Conservation (phyloP, 1,284 basidiomycete species). For the Trichosporon sp. region DNA sequence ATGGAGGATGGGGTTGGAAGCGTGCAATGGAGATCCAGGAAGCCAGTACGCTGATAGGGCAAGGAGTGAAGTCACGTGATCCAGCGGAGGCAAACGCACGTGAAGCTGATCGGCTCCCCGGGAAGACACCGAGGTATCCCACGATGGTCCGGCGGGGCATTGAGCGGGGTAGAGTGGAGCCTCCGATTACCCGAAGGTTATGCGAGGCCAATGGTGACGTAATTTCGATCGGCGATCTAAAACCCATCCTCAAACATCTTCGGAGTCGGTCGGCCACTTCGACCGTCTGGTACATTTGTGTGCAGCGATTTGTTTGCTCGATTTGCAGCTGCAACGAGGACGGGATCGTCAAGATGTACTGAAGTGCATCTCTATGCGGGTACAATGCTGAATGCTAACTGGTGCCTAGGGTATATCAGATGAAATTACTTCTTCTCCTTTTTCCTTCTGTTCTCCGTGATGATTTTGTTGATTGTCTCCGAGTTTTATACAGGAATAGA, state of each 20-base stretch:
- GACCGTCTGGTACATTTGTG: not conserved
- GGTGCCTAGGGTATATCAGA: slow-evolving; percentile 10
- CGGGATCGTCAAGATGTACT: not conserved
- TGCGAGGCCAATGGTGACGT: not conserved
- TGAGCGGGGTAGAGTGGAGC: not conserved
- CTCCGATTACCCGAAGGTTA: not conserved
- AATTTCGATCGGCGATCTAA: not conserved
- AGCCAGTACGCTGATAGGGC: too few species aligned
- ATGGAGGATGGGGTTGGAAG: too few species aligned
- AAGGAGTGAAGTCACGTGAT: too few species aligned
- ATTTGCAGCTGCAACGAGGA: not conserved
- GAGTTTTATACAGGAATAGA: not conserved
- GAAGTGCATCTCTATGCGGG: slow-evolving; percentile 14
- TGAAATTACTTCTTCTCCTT: slow-evolving; percentile 9
- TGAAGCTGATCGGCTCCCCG: too few species aligned
- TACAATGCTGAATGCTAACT: slow-evolving; percentile 18
- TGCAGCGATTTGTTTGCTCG: too few species aligned
- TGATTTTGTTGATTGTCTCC: slow-evolving; percentile 1
- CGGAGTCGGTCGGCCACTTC: not conserved
- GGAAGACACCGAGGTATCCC: not conserved
- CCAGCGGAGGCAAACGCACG: too few species aligned
- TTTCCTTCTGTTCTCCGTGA: not conserved
- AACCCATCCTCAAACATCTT: not conserved
- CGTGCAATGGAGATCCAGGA: too few species aligned
- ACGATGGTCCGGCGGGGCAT: not conserved